These are phyloP conservation scores for Copromyces sp. DNA, from an alignment of 495 filamentous ascomycete genomes.

Conservation along the genomic window DNA sequence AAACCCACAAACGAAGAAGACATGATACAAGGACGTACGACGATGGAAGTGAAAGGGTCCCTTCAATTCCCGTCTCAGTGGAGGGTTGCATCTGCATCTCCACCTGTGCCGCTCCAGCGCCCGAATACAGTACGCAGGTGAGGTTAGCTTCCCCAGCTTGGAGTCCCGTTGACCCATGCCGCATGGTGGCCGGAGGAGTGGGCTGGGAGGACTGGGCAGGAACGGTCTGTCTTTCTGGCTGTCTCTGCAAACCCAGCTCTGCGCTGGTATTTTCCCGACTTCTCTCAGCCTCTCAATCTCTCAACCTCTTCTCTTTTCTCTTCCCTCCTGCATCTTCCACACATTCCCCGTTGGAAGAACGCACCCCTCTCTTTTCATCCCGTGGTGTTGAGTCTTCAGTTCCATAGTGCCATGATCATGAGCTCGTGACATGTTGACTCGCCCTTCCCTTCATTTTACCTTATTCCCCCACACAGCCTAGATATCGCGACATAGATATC, in stretches of 20 bases:
- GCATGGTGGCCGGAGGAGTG: background rate
- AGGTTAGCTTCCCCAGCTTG: background rate
- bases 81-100: background rate
- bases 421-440: slow-evolving; percentile 7
- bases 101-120: background rate
- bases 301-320: slow-evolving; percentile 5
- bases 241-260: background rate
- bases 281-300: background rate
- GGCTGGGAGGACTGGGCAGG: background rate
- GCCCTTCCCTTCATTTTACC: slow-evolving; percentile 7
- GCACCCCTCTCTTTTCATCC: background rate
- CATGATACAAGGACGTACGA: background rate
- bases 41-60: background rate
- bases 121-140: background rate
- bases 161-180: background rate
- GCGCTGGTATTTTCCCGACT: background rate
- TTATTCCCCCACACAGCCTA: background rate
- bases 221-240: background rate
- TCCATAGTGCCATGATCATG: slow-evolving; percentile 1
- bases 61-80: background rate
- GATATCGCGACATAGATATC: background rate
- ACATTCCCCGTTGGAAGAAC: slow-evolving; percentile 2
- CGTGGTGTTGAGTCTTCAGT: slow-evolving; percentile 9
- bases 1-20: background rate
- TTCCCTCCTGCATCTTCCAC: slow-evolving; percentile 4